Conservation (phyloP, 2,329 filamentous ascomycete species). For the Fusarium nelsonii region DNA sequence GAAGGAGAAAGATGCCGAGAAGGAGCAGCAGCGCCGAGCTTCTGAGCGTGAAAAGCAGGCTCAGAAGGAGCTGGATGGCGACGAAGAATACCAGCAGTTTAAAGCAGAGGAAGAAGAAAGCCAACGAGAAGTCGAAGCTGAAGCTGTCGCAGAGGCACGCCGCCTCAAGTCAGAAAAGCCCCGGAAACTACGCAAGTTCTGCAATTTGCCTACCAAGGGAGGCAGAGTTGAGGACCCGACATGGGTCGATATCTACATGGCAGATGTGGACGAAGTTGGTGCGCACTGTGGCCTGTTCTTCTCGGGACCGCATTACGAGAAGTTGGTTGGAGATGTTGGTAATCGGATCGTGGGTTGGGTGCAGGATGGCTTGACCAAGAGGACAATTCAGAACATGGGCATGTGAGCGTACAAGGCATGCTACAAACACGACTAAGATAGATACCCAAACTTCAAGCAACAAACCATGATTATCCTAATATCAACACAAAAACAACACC, state of each 20-base stretch:
- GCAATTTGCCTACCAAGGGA: slow-evolving; percentile 72
- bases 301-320: slow-evolving; percentile 77
- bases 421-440: neutral
- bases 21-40: slow-evolving; percentile 36
- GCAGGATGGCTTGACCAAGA: slow-evolving; percentile 67
- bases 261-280: slow-evolving; percentile 84
- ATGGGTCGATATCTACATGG: slow-evolving; percentile 86
- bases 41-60: slow-evolving; percentile 24
- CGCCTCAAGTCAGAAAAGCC: slow-evolving; percentile 47
- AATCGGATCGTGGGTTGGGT: slow-evolving; percentile 77
- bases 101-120: slow-evolving; percentile 2
- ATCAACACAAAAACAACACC: neutral
- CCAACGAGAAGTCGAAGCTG: slow-evolving; percentile 10
- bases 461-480: neutral
- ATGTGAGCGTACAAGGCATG: slow-evolving; percentile 1
- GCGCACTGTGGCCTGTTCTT: slow-evolving; percentile 89
- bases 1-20: slow-evolving; percentile 46
- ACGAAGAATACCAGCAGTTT: slow-evolving; percentile 7
- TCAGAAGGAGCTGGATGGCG: slow-evolving; percentile 24
- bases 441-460: slow-evolving; percentile 14
- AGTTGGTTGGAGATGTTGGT: slow-evolving; percentile 80
- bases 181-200: slow-evolving; percentile 80
- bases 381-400: slow-evolving; percentile 52
- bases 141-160: slow-evolving; percentile 22
- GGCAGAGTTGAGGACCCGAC: slow-evolving; percentile 72